These are phyloP conservation scores for Austroboletus rostrupii DNA, from an alignment of 1,284 basidiomycete genomes.

Conservation along the genomic window DNA sequence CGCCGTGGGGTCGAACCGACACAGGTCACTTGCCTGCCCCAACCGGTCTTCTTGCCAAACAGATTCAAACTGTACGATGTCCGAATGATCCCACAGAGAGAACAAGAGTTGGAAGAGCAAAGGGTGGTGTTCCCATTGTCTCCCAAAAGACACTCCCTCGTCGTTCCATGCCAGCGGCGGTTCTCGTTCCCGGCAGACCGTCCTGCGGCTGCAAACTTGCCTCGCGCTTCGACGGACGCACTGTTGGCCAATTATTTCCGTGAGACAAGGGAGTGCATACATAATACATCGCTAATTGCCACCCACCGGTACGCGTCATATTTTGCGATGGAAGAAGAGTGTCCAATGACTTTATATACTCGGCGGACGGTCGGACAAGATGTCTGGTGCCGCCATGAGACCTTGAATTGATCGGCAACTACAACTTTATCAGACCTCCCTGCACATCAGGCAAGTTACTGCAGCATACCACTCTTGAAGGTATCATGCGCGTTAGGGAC, in stretches of 20 bases:
- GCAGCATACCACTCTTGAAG: conserved; percentile 53
- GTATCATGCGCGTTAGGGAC: conserved; percentile 56
- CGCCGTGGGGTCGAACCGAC: not conserved
- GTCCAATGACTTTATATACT: conserved; percentile 57
- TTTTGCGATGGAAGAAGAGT: conserved; percentile 42
- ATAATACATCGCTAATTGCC: not conserved
- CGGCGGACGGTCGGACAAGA: conserved; percentile 50
- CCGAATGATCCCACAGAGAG: conserved; percentile 54
- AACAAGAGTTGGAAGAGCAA: conserved; percentile 51
- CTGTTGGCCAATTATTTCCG: conserved; percentile 25
- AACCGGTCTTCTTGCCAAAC: conserved; percentile 62
- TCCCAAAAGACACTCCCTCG: conserved; percentile 52
- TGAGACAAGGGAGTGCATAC: not conserved
- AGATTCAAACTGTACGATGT: conserved; percentile 58
- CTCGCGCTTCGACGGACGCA: conserved; percentile 50
- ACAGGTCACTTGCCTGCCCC: conserved; percentile 46
- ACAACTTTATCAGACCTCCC: conserved; percentile 9
- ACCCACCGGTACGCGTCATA: conserved; percentile 58
- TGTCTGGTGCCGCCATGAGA: conserved; percentile 61
- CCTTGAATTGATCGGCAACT: conserved; percentile 63
- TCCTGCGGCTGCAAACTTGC: conserved; percentile 48
- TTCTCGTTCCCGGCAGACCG: conserved; percentile 58
- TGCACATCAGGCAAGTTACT: not conserved
- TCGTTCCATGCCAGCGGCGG: conserved; percentile 42
- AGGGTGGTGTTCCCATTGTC: conserved; percentile 53